These are phyloP conservation scores for Zancudomyces culisetae DNA, from an alignment of 371 early-diverging fungal genomes.

Conservation along the genomic window DNA sequence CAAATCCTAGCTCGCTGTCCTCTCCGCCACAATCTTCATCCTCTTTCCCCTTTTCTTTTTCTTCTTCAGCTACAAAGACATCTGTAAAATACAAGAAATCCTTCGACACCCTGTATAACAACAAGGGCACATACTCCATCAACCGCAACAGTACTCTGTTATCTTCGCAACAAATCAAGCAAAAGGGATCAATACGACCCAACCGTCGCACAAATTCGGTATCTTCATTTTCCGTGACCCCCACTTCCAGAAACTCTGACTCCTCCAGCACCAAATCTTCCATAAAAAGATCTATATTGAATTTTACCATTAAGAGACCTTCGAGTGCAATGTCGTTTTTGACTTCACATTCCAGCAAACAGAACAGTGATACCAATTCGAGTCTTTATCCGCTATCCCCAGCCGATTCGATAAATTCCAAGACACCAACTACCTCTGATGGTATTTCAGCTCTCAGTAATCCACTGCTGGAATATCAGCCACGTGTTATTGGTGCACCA, in stretches of 20 bases:
- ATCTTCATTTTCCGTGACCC: not conserved
- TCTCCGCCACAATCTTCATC: conserved; percentile 3
- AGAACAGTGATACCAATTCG: not conserved
- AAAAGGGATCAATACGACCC: not conserved
- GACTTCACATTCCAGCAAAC: not conserved
- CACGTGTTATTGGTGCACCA: conserved; percentile 2
- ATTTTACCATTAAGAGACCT: not conserved
- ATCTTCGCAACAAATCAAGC: not conserved
- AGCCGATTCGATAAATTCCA: not conserved
- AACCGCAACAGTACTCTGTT: not conserved
- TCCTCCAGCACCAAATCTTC: not conserved
- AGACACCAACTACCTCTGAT: not conserved
- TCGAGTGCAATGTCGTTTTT: not conserved
- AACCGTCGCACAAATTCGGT: not conserved
- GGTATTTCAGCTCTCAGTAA: not conserved
- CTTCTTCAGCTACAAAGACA: conserved; percentile 3
- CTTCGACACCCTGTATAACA: not conserved
- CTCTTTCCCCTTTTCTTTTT: conserved; percentile 15
- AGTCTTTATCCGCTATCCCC: not conserved
- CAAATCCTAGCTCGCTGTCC: too few species aligned
- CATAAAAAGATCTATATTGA: too few species aligned
- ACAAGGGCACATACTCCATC: not conserved
- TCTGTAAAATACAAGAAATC: not conserved
- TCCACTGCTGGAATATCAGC: not conserved
- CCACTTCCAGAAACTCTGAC: not conserved